Evolutionary conservation across 139 green algal genomes (phyloP).

Genomic region (Chlorella sp.): DNA sequence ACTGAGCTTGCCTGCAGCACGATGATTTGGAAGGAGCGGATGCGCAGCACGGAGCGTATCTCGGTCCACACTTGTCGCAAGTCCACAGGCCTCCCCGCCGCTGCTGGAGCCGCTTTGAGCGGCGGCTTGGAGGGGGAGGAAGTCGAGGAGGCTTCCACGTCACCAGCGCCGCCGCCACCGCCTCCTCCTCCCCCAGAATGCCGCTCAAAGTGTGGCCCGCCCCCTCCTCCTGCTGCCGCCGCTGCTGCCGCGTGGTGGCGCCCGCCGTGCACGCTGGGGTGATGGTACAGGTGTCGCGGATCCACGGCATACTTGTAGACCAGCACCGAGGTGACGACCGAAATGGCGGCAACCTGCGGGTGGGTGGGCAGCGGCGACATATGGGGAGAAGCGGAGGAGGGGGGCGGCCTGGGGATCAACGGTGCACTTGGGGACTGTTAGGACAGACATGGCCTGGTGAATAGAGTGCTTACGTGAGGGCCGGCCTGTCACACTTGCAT

Average conservation of each 20-base stretch:
- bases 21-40: slow-evolving; percentile 74
- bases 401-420: too few relatives aligned
- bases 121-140: too few relatives aligned
- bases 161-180: neutral
- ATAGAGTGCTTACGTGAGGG: too few relatives aligned
- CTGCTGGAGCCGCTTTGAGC: neutral
- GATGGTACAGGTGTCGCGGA: slow-evolving; percentile 31
- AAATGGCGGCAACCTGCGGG: slow-evolving; percentile 44
- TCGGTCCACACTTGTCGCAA: slow-evolving; percentile 8
- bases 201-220: too few relatives aligned
- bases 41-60: slow-evolving; percentile 46
- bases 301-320: slow-evolving; percentile 49
- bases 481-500: too few relatives aligned
- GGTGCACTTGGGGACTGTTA: too few relatives aligned
- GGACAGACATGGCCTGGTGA: too few relatives aligned
- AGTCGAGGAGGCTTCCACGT: neutral
- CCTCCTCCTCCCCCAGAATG: neutral
- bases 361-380: too few relatives aligned
- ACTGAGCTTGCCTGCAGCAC: slow-evolving; percentile 27
- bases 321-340: slow-evolving; percentile 23
- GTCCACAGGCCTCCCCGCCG: neutral
- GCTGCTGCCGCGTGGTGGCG: neutral
- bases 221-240: too few relatives aligned
- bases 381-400: neutral
- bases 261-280: neutral